Evolutionary conservation across 345 rosid species (phyloP), one percentile per base, ranked within the genome.

Genomic region (Corchorus capsularis): DNA sequence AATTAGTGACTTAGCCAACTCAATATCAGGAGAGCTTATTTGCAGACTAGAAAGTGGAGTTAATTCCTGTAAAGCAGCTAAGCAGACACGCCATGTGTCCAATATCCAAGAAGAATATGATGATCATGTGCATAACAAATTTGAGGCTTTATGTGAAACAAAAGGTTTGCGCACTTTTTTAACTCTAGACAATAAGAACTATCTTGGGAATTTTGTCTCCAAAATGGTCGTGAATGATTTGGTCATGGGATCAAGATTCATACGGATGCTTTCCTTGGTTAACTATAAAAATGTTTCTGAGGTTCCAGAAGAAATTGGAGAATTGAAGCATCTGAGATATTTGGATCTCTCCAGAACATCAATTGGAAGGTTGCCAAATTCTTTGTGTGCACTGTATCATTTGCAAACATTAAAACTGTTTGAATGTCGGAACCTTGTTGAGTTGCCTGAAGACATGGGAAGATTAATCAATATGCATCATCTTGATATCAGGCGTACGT

Each of bases 41-140:
- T 27, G 62, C 14, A 55, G n/a, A 8, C 17, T 52, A 50, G 71
- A 69, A 20, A 52, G 41, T 32, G 2, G 15, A 43, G 54, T 1
- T 32, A 3, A 4, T 39, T 62, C 41, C 59, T 2, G n/a, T 16
- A 2, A 20, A 52, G 50, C 49, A 60, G 2, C 54, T 4, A 2
- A 32, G 1, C 68, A 35, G 54, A 49, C 70, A 4, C 75, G 80
- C 6, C 71, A 81, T 77, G 15, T 77, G 2, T 34, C 78, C 3
- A 60, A 61, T 54, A 4, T 71, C 17, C 9, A 15, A 1, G 19
- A 32, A 20, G 3, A 3, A 14, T 5, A 19, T 8, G 53, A 41
- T 35, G 17, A 27, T n/a, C n/a, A n/a, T n/a, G n/a, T 43, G 16
- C 1, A 2, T 0, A 6, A 14, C 0, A 65, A 52, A 50, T 72